phyloP scores from a whole-genome alignment of 352 stramenopile species.

The Phytopythium delawarense region DNA sequence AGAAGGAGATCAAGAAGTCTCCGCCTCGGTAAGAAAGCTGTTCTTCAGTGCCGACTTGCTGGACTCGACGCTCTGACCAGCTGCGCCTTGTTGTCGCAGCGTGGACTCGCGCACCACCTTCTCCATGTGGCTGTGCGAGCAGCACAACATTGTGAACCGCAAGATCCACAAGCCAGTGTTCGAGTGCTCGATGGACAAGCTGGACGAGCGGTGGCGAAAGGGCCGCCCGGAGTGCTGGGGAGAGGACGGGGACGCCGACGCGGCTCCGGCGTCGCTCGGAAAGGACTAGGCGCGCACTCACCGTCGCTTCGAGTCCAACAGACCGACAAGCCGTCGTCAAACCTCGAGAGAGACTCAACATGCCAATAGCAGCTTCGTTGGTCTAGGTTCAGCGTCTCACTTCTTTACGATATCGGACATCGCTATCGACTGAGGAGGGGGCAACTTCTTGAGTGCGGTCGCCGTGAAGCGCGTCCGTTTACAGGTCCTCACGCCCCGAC shows the following conservation, averaged over 20 bases:
- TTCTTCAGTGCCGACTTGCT: not conserved
- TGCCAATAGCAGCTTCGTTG: not conserved
- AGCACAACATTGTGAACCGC: slow-evolving; percentile 98
- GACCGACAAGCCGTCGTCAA: too few relatives aligned
- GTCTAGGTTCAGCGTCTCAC: not conserved
- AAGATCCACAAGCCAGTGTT: slow-evolving; percentile 96
- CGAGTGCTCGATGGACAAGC: slow-evolving; percentile 89
- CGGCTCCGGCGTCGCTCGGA: slow-evolving; percentile 18
- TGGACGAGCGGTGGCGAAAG: slow-evolving; percentile 95
- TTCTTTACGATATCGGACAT: not conserved
- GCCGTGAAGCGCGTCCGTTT: not conserved
- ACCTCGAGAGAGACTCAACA: not conserved
- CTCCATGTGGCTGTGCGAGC: slow-evolving; percentile 95
- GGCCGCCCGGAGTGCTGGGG: slow-evolving; percentile 85
- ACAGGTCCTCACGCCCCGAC: not conserved
- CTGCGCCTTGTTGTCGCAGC: slow-evolving; percentile 16
- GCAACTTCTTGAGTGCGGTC: not conserved
- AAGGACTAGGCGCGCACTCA: slow-evolving; percentile 14
- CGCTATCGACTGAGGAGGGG: not conserved
- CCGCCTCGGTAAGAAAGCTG: slow-evolving; percentile 73
- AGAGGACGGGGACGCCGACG: slow-evolving; percentile 39
- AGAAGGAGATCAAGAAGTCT: slow-evolving; percentile 90
- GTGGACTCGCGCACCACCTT: slow-evolving; percentile 91
- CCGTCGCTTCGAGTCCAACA: too few relatives aligned
- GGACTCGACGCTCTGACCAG: not conserved